Conservation (phyloP, 73 alveolate species). For the Stentor coeruleus region DNA sequence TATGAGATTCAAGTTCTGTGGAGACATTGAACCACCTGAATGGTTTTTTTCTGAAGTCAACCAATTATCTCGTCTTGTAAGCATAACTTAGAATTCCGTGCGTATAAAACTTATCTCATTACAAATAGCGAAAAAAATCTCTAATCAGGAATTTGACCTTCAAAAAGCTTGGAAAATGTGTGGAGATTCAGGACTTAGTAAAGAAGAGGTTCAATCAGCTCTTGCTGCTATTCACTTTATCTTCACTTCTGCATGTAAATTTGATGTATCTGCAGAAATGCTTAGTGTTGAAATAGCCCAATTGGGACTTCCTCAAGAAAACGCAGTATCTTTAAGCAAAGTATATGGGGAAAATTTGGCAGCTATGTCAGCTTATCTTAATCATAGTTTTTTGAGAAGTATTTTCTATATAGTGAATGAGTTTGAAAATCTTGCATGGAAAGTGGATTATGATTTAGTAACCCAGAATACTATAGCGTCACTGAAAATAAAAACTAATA, state of each 20-base stretch:
- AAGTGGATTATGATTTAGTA: conserved; percentile 5
- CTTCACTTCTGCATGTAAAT: conserved; percentile 9
- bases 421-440: neutral
- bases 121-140: conserved; percentile 5
- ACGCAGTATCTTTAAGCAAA: conserved; percentile 4
- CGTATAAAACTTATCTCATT: neutral
- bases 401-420: neutral
- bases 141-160: conserved; percentile 4
- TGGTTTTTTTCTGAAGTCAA: conserved; percentile 18
- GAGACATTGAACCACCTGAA: conserved; percentile 25
- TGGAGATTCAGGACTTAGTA: neutral
- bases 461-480: neutral
- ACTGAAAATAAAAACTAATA: neutral
- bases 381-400: conserved; percentile 7
- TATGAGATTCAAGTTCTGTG: conserved; percentile 25
- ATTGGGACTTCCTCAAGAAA: conserved; percentile 24
- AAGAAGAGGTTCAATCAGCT: conserved; percentile 21
- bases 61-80: conserved; percentile 15
- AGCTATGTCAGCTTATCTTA: neutral
- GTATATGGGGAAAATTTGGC: neutral
- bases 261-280: neutral
- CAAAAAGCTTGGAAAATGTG: conserved; percentile 22
- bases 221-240: conserved; percentile 12
- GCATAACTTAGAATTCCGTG: neutral
- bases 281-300: conserved; percentile 21